Conservation (phyloP, 208 protist genomes). For the Wallacemonas collosoma region DNA sequence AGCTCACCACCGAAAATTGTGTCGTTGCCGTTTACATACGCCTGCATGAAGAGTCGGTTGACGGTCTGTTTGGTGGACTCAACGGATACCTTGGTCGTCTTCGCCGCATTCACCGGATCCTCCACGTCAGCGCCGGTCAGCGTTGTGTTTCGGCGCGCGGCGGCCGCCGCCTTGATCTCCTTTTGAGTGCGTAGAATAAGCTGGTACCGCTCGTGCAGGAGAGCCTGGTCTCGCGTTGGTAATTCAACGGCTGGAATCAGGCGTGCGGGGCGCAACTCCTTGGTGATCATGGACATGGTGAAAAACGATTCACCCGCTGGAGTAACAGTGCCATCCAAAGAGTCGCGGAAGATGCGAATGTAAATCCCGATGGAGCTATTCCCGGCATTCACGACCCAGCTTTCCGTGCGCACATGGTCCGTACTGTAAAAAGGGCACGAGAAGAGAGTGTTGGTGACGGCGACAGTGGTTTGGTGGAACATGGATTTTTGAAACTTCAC, state of each 20-base stretch:
- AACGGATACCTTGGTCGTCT: slow-evolving; percentile 28
- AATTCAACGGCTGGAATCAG: slow-evolving; percentile 11
- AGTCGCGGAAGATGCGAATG: slow-evolving; percentile 24
- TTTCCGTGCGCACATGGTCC: slow-evolving; percentile 33
- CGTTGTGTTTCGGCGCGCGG: neutral
- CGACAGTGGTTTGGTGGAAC: slow-evolving; percentile 30
- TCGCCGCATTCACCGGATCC: slow-evolving; percentile 16
- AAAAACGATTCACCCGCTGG: slow-evolving; percentile 14
- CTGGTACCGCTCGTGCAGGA: neutral
- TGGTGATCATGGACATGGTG: slow-evolving; percentile 14
- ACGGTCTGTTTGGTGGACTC: slow-evolving; percentile 14
- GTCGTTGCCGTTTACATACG: slow-evolving; percentile 35
- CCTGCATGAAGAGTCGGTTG: slow-evolving; percentile 24
- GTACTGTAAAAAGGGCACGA: slow-evolving; percentile 28
- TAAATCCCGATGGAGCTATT: slow-evolving; percentile 36
- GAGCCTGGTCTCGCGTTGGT: slow-evolving; percentile 7
- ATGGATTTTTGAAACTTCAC: neutral
- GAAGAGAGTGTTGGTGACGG: slow-evolving; percentile 47
- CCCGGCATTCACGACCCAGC: slow-evolving; percentile 26
- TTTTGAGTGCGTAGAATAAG: slow-evolving; percentile 15
- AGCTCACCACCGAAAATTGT: slow-evolving; percentile 42
- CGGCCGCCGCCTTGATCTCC: neutral
- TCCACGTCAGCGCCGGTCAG: slow-evolving; percentile 13
- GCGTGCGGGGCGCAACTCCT: slow-evolving; percentile 7
- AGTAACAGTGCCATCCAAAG: slow-evolving; percentile 20